Percentiles rank a stretch among this genome's conserved stretches.
Conservation (phyloP, 2,329 filamentous ascomycete species). For the Pseudogymnoascus sp. region DNA sequence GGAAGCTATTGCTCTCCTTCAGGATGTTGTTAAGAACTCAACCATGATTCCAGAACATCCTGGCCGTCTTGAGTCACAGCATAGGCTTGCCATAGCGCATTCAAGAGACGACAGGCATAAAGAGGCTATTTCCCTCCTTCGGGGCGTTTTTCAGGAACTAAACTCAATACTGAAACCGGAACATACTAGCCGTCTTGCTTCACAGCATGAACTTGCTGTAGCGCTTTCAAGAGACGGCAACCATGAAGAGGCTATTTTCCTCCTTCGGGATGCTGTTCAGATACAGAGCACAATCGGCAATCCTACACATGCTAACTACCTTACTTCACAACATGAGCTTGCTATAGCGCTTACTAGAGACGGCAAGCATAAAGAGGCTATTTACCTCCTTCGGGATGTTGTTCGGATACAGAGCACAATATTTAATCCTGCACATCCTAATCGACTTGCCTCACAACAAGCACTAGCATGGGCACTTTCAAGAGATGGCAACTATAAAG, state of each 20-base stretch:
- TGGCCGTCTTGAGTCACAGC: slow-evolving; percentile 1
- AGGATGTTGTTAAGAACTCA: neutral
- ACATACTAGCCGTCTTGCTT: slow-evolving; percentile 10
- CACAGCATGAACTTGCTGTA: neutral
- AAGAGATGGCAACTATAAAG: neutral
- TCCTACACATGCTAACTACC: neutral
- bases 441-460: slow-evolving; percentile 10
- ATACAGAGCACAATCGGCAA: neutral
- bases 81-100: neutral
- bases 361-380: neutral
- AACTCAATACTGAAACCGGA: neutral
- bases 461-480: neutral
- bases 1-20: neutral
- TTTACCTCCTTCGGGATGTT: neutral
- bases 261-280: slow-evolving; percentile 1
- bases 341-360: neutral
- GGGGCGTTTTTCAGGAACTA: neutral
- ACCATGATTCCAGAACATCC: slow-evolving; percentile 1
- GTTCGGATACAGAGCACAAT: neutral
- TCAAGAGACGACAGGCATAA: neutral
- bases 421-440: neutral
- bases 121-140: neutral
- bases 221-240: neutral
- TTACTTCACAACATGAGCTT: neutral
- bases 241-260: neutral